Base-by-base conservation (phyloP, 208 protist genomes). In the Wallacemonas collosoma region DNA sequence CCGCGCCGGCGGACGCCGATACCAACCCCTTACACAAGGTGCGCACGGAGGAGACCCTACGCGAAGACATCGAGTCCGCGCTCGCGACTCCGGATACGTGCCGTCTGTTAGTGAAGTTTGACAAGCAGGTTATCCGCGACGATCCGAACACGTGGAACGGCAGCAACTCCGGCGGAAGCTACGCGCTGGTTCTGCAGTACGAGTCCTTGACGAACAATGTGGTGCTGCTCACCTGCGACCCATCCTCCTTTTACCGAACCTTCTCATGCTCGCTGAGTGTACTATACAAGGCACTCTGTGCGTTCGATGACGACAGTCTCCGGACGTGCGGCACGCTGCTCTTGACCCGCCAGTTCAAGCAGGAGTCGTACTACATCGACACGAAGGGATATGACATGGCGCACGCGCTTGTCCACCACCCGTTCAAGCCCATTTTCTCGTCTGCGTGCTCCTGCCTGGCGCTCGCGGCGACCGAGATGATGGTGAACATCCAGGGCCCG, bases 401-500 rank as follows among this genome's bases (percentile, higher is more conserved):
- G 11, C 89, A 94, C 75, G 80, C 88, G 14, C 75, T 93, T 2
- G 88, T 96, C 58, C 84, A 94, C 71, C 93, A 97, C 79, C 93
- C 93, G 9, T 97, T 97, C 76, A 93, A 89, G 73, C 90, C 86
- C 43, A 93, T 87, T 60, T 87, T 97, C 48, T 95, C 89, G 48
- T 73, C 93, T 35, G 67, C 77, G 35, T 91, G 83, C 77, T 76
- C 82, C 36, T 93, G 88, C 77, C 65, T 96, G 15, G 90, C 93
- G 40, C 83, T 97, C n/a, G 89, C 92, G 35, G 83, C 89, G 65
- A 93, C 93, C 43, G 88, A 96, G 80, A 93, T 97, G 89, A 86
- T 88, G 84, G 76, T 82, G 73, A 81, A 73, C 73, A 86, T 89
- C 54, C 64, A 73, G 48, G 60, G 67, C 0, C 83, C 81, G 8